These are phyloP conservation scores for Chalara sp. DNA, from an alignment of 2,329 filamentous ascomycete species.

Conservation along the genomic window DNA sequence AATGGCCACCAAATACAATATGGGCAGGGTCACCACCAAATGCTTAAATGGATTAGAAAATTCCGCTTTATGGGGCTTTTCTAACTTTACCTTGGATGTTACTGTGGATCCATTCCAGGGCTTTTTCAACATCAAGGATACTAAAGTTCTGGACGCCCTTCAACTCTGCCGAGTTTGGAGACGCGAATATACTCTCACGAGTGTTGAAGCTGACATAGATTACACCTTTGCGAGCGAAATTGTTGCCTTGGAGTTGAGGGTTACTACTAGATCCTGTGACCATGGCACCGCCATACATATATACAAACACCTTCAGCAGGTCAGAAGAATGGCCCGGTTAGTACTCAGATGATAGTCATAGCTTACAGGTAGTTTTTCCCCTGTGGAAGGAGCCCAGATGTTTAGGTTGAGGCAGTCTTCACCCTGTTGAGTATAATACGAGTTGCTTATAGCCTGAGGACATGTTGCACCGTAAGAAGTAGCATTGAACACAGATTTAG, in stretches of 20 bases:
- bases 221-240: conserved; percentile 9
- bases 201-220: conserved; percentile 37
- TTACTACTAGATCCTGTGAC: conserved; percentile 36
- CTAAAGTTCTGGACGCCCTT: conserved; percentile 30
- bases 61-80: conserved; percentile 26
- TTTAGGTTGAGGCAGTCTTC: too few relatives aligned
- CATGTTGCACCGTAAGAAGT: too few relatives aligned
- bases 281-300: conserved; percentile 16
- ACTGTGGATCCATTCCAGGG: conserved; percentile 50
- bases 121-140: conserved; percentile 50
- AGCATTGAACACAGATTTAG: too few relatives aligned
- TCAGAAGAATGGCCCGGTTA: too few relatives aligned
- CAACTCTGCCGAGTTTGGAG: conserved; percentile 17
- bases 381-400: too few relatives aligned
- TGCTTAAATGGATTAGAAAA: too few relatives aligned
- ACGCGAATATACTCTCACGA: conserved; percentile 37
- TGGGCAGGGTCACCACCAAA: conserved; percentile 3
- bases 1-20: conserved; percentile 45
- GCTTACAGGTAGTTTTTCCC: too few relatives aligned
- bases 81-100: conserved; percentile 63
- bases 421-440: too few relatives aligned
- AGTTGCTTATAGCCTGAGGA: too few relatives aligned
- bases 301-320: too few relatives aligned
- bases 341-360: too few relatives aligned
- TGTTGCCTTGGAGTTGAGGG: conserved; percentile 16